Evolutionary conservation across 305 asterid species (phyloP), one percentile per base, ranked within the genome.

Genomic region (Fraxinus greggii): DNA sequence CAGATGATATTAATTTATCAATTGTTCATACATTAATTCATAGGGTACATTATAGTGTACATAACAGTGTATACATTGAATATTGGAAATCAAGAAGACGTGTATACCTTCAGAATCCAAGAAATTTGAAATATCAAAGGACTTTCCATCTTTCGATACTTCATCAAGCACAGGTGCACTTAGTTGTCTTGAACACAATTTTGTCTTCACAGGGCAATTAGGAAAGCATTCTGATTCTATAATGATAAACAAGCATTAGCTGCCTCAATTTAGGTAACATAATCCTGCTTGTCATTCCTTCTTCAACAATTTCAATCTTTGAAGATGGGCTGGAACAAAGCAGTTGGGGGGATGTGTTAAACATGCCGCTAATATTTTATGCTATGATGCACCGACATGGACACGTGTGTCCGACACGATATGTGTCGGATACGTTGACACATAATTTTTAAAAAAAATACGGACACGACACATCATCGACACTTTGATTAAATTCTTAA

Each of bases 81-180:
- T n/a, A n/a, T 54, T 54, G 65, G 65, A 26, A 54, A 54, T 54
- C 7, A n/a, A 54, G 21, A 19, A 54, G 65, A 19, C 26, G 7
- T 59, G 69, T 45, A 45, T 19, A 5, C 24, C 21, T 17, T 54
- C 9, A 19, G 17, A 45, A 45, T 54, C 24, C 56, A 45, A 12
- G n/a, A 45, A 45, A 45, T 86, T 84, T 91, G 93, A 78, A 92
- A 19, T 54, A 54, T 54, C 6, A 17, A 54, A 0, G 8, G 23
- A 4, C 7, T 5, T 3, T 54, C 1, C 10, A 17, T 40, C 10
- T 38, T 8, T 51, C 1, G 8, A 51, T 54, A 54, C 63, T 4
- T 54, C 0, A 54, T 54, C 23, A 19, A 80, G 78, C 78, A 1
- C 10, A 23, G 75, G 78, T 35, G 83, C 79, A 4, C 26, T 51